These are phyloP conservation scores for Chaetoceros muelleri DNA, from an alignment of 108 stramenopile species.

Conservation along the genomic window DNA sequence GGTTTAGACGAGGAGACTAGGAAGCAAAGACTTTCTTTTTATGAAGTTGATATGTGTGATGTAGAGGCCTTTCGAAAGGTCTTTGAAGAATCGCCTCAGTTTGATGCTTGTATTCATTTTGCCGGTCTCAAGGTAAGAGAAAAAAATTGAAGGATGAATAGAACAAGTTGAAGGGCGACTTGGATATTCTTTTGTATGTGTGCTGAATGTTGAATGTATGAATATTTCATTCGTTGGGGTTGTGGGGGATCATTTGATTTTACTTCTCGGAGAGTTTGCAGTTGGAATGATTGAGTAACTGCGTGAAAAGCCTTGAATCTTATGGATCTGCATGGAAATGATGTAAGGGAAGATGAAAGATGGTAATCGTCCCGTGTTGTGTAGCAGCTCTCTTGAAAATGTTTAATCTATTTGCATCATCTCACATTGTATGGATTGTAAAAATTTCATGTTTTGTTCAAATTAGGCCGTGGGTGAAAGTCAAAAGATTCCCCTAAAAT, in stretches of 20 bases:
- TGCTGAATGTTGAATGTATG: too few species aligned
- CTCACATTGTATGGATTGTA: too few species aligned
- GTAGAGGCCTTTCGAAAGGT: slow-evolving; percentile 42
- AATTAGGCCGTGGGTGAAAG: slow-evolving; percentile 88
- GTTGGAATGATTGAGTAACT: background rate
- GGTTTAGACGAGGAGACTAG: slow-evolving; percentile 29
- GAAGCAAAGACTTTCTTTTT: slow-evolving; percentile 46
- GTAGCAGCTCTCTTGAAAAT: too few species aligned
- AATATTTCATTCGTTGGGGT: too few species aligned
- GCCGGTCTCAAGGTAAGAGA: slow-evolving; percentile 85
- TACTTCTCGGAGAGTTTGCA: background rate
- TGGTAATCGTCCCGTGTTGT: too few species aligned
- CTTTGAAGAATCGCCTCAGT: slow-evolving; percentile 59
- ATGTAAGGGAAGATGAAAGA: too few species aligned
- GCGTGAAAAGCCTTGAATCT: too few species aligned
- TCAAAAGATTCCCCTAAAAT: slow-evolving; percentile 79
- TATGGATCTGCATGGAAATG: too few species aligned
- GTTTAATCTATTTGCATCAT: too few species aligned
- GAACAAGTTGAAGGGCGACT: too few species aligned
- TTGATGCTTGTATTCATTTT: slow-evolving; percentile 93
- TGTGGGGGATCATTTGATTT: too few species aligned
- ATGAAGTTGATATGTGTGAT: slow-evolving; percentile 71
- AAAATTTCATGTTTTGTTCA: background rate
- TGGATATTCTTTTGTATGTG: too few species aligned
- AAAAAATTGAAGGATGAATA: background rate